These are phyloP conservation scores for Pestalotiopsis sp. DNA, from an alignment of 2,329 filamentous ascomycete genomes.

Conservation along the genomic window DNA sequence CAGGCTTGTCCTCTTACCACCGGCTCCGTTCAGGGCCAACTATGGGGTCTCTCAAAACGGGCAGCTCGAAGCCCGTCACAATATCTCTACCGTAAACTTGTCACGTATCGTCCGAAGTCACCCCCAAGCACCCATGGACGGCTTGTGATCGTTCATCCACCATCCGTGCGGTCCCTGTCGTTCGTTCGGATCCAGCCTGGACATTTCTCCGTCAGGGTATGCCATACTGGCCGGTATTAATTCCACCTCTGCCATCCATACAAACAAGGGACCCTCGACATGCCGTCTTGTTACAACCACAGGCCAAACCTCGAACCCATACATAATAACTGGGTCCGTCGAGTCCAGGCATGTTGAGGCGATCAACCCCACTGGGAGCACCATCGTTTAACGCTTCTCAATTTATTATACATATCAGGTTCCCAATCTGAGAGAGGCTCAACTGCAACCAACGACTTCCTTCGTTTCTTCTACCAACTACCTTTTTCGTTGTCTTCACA, in stretches of 20 bases:
- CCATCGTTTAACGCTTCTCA: constrained; percentile 39
- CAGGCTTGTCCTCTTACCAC: constrained; percentile 32
- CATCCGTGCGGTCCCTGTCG: constrained; percentile 44
- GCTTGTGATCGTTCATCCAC: constrained; percentile 27
- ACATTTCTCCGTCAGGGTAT: constrained; percentile 48
- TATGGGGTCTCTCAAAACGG: constrained; percentile 36
- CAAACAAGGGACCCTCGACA: constrained; percentile 41
- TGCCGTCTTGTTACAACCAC: constrained; percentile 42
- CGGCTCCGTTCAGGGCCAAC: constrained; percentile 23
- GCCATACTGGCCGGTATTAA: constrained; percentile 48
- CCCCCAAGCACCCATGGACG: constrained; percentile 30
- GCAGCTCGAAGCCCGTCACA: constrained; percentile 34
- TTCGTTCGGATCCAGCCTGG: constrained; percentile 46
- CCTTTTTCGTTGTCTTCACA: constrained; percentile 18
- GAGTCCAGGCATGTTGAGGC: constrained; percentile 40
- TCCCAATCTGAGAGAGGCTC: constrained; percentile 26
- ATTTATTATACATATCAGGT: constrained; percentile 38
- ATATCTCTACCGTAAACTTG: constrained; percentile 41
- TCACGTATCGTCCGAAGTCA: constrained; percentile 41
- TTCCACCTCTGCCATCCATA: constrained; percentile 49
- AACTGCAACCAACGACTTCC: constrained; percentile 24
- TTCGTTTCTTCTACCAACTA: constrained; percentile 20
- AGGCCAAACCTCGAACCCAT: constrained; percentile 41
- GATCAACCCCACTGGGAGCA: constrained; percentile 41
- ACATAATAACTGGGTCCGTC: constrained; percentile 45